Evolutionary conservation across 345 rosid genomes (phyloP), one percentile per base, ranked within the genome.

Genomic region (Fremontodendron californicum): DNA sequence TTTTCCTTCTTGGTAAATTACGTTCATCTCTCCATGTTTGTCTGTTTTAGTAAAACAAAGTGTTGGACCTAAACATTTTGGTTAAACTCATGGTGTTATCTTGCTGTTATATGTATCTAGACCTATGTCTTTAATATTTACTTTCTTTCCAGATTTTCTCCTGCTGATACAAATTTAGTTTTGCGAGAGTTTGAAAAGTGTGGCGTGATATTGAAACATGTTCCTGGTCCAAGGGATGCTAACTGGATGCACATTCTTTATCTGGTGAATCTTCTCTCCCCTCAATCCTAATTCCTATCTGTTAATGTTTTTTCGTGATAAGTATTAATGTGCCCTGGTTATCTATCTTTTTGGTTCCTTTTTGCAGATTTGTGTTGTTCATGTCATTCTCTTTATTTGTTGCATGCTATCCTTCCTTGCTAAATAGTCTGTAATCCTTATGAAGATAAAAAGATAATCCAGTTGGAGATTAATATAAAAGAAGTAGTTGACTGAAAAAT

Each of bases 191-290:
- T 96, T 84, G 98, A 96, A 77, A 96, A 96, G 81, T 91, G 92
- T 52, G 97, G 97, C 57, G 86, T 91, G 83, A 88, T 93, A 79
- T 80, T 96, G 87, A 96, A 90, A 80, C 98, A 96, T 90, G 86
- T 92, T 84, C 93, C 95, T 57, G 99, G 99, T 67, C 98, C 97
- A 73, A 88, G 95, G 80, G 90, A 91, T 77, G 97, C 99, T 57
- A 96, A 96, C 90, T 93, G 98, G 98, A 92, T 93, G 92, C 91
- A 93, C 87, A 91, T 96, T 78, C 94, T 92, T 9, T 96, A 91
- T 83, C 92, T 84, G 98, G 99, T 95, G 79, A 74, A 65, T 78
- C 74, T 77, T 77, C 68, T 81, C 57, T 75, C 33, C 21, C 52
- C 21, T 0, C 42, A 8, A 4, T 61, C 51, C 31, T 9, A 49